Percentiles rank a stretch among this genome's conserved stretches.
These are phyloP conservation scores for Colletotrichum gigasporum DNA, from an alignment of 2,329 filamentous ascomycete genomes.

Conservation along the genomic window DNA sequence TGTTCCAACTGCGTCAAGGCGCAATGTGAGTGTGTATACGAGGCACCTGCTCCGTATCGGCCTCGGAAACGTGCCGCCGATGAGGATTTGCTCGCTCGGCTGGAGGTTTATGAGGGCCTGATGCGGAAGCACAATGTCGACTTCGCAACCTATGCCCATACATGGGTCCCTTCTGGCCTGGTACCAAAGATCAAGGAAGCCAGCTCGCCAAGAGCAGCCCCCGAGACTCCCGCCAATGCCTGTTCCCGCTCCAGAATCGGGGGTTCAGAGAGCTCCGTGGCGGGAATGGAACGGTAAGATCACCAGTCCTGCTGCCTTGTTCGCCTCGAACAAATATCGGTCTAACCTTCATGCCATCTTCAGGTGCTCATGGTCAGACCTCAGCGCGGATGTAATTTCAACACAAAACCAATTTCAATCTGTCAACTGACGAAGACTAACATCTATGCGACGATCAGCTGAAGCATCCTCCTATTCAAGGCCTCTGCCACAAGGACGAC, in stretches of 20 bases:
- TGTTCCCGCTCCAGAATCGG: not conserved
- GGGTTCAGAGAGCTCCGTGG: too few relatives aligned
- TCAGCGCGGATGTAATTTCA: slow-evolving; percentile 2
- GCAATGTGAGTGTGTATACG: slow-evolving; percentile 37
- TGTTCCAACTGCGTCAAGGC: slow-evolving; percentile 56
- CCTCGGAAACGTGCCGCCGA: slow-evolving; percentile 40
- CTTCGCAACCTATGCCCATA: slow-evolving; percentile 32
- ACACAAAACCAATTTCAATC: fast-evolving
- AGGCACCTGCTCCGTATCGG: slow-evolving; percentile 31
- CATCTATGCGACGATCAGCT: not conserved
- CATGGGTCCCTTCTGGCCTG: slow-evolving; percentile 37
- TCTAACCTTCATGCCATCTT: too few relatives aligned
- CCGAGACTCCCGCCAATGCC: not conserved
- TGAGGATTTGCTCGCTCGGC: slow-evolving; percentile 37
- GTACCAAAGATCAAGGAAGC: not conserved
- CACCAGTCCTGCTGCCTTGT: too few relatives aligned
- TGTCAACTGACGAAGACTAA: not conserved
- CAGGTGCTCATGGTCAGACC: slow-evolving; percentile 11
- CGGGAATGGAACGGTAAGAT: not conserved
- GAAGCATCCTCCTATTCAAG: slow-evolving; percentile 32
- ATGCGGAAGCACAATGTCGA: slow-evolving; percentile 39
- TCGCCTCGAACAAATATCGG: too few relatives aligned
- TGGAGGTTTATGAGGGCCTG: slow-evolving; percentile 39
- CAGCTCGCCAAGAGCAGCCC: not conserved
- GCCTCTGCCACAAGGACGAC: slow-evolving; percentile 35